Evolutionary conservation across 2,329 filamentous ascomycete species (phyloP).

Genomic region (Fusarium sp.): DNA sequence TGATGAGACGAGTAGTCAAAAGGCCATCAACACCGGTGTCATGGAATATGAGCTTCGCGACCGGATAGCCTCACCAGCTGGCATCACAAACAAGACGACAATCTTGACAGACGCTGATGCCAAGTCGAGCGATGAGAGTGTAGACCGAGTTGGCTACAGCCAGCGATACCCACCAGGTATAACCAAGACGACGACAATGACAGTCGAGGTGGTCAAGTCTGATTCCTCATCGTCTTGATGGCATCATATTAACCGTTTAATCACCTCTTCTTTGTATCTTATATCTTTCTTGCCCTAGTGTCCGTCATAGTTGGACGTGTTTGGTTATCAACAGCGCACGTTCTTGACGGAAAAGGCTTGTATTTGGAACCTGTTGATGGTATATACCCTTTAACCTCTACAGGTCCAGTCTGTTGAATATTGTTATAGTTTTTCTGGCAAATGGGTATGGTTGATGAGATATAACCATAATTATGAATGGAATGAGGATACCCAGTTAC

Average conservation of each 20-base stretch:
- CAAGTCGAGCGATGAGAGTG: conserved; percentile 43
- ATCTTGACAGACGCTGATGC: conserved; percentile 39
- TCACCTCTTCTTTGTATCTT: neutral
- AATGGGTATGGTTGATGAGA: neutral
- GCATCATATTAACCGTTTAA: neutral
- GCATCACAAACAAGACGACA: conserved; percentile 28
- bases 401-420: neutral
- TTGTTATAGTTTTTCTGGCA: neutral
- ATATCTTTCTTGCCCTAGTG: neutral
- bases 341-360: conserved; percentile 1
- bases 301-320: neutral
- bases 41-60: conserved; percentile 46
- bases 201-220: conserved; percentile 35
- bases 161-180: conserved; percentile 32
- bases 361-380: neutral
- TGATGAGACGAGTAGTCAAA: conserved; percentile 47
- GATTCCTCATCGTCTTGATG: neutral
- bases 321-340: neutral
- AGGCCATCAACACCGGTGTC: conserved; percentile 41
- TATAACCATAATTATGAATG: neutral
- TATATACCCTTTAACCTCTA: neutral
- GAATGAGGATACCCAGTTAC: neutral
- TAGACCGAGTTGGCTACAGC: conserved; percentile 19
- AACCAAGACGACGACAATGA: conserved; percentile 48
- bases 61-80: conserved; percentile 22